Evolutionary conservation across 2,329 filamentous ascomycete genomes (phyloP).

Genomic region (Colletotrichum tanaceti): DNA sequence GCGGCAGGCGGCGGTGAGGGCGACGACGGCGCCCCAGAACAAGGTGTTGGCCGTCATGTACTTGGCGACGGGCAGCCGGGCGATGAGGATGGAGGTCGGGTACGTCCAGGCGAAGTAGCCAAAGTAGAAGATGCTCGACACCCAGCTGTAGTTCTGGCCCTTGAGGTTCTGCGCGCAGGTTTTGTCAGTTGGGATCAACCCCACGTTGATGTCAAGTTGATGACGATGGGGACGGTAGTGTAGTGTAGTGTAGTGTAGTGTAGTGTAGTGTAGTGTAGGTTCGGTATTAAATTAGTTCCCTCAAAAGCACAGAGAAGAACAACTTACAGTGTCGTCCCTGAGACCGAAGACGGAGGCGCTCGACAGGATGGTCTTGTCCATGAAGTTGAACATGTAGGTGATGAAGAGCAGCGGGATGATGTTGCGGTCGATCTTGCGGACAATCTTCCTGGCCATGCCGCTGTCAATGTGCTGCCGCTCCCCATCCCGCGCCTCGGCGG

Average conservation of each 20-base stretch:
- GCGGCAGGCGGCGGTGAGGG: constrained; percentile 57
- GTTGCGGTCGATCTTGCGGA: constrained; percentile 67
- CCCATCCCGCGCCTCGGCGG: constrained; percentile 20
- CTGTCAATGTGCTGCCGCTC: constrained; percentile 40
- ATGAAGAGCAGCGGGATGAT: constrained; percentile 68
- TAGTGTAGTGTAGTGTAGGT: no score
- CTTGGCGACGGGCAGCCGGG: constrained; percentile 60
- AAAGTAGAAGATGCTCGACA: constrained; percentile 53
- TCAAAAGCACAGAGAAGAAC: background rate
- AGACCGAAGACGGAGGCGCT: constrained; percentile 68
- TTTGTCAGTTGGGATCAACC: no score
- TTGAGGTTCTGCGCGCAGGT: constrained; percentile 65
- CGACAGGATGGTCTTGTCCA: constrained; percentile 70
- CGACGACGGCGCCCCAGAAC: constrained; percentile 63
- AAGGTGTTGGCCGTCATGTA: constrained; percentile 60
- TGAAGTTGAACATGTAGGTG: constrained; percentile 70
- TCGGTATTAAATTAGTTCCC: background rate
- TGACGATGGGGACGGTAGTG: no score
- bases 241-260: no score
- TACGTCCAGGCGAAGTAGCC: constrained; percentile 63
- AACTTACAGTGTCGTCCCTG: constrained; percentile 57
- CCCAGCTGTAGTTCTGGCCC: constrained; percentile 67
- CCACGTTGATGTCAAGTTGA: no score
- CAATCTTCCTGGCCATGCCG: constrained; percentile 50
- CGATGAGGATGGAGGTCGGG: constrained; percentile 61